Percentiles rank a stretch among this genome's conserved stretches.
These are phyloP conservation scores for Claviceps citrina DNA, from an alignment of 2,329 filamentous ascomycete species.

Conservation along the genomic window DNA sequence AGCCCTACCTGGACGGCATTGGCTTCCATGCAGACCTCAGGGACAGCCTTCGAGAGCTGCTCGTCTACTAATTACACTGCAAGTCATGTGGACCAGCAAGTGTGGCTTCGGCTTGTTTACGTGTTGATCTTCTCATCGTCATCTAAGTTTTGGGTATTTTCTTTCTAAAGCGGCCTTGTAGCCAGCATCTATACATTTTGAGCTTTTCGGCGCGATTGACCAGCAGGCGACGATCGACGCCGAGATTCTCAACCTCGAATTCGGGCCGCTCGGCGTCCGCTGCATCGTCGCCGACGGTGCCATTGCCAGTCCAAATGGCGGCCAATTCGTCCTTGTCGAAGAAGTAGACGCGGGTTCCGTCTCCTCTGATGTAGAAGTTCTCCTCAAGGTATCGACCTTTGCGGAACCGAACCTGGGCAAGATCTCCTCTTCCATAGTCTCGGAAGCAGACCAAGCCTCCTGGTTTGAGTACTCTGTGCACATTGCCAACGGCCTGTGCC, in stretches of 20 bases:
- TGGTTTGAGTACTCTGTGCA: slow-evolving; percentile 70
- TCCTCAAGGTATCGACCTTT: slow-evolving; percentile 88
- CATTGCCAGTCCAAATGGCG: slow-evolving; percentile 54
- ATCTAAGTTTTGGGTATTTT: slow-evolving; percentile 24
- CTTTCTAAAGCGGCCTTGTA: slow-evolving; percentile 71
- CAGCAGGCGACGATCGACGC: slow-evolving; percentile 72
- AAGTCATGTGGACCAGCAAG: not conserved
- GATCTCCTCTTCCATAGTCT: slow-evolving; percentile 88
- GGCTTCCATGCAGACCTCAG: slow-evolving; percentile 37
- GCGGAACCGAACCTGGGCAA: slow-evolving; percentile 93
- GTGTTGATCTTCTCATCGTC: not conserved
- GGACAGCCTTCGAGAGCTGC: slow-evolving; percentile 22
- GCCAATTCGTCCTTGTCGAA: slow-evolving; percentile 77
- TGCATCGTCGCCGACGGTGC: slow-evolving; percentile 13
- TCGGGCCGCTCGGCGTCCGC: slow-evolving; percentile 14
- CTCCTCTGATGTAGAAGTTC: slow-evolving; percentile 92
- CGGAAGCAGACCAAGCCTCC: slow-evolving; percentile 90
- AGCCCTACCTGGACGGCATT: slow-evolving; percentile 46
- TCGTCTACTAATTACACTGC: slow-evolving; percentile 23
- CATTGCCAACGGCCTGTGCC: slow-evolving; percentile 65
- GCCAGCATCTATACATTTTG: slow-evolving; percentile 98
- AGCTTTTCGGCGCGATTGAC: slow-evolving; percentile 81
- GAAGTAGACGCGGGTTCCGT: slow-evolving; percentile 94
- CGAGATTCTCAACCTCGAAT: slow-evolving; percentile 66
- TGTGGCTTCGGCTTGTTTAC: not conserved